phyloP scores from a whole-genome alignment of 108 stramenopile species.

The Stephanodiscus minutulus region DNA sequence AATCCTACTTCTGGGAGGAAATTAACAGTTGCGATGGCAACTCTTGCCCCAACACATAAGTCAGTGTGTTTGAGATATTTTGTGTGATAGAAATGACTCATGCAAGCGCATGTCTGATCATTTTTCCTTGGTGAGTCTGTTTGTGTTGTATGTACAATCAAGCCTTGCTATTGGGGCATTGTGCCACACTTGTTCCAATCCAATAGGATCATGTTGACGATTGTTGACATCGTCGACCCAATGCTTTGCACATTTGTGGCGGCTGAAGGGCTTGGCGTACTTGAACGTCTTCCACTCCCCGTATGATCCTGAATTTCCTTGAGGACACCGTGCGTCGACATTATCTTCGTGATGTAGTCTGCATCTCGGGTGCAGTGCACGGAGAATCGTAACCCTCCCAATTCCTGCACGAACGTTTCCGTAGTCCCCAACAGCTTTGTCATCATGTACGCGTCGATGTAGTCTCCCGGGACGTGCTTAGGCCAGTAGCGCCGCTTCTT shows the following conservation, averaged over 20 bases:
- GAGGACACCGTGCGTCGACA: constrained; percentile 6
- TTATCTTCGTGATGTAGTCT: constrained; percentile 12
- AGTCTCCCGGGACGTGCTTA: constrained; percentile 2
- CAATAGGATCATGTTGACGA: constrained; percentile 23
- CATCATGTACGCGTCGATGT: constrained; percentile 1
- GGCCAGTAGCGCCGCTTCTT: constrained; percentile 21
- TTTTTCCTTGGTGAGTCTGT: not conserved
- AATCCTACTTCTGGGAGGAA: not conserved
- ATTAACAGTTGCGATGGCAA: not conserved
- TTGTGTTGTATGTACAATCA: not conserved
- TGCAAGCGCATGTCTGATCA: not conserved
- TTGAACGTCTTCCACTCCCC: constrained; percentile 2
- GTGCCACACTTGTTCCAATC: constrained; percentile 20
- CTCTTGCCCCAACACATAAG: not conserved
- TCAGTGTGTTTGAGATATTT: not conserved
- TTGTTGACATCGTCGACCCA: constrained; percentile 10
- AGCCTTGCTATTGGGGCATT: constrained; percentile 1
- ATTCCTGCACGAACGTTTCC: not conserved
- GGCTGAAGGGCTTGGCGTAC: constrained; percentile 11
- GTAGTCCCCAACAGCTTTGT: not conserved
- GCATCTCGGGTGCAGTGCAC: constrained; percentile 13
- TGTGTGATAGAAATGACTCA: not conserved
- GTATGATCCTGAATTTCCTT: constrained; percentile 7
- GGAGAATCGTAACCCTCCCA: constrained; percentile 2
- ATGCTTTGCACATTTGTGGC: constrained; percentile 9